Evolutionary conservation across 2,329 filamentous ascomycete species (phyloP), one percentile per base, ranked within the genome.

Genomic region (Botrytis porri): DNA sequence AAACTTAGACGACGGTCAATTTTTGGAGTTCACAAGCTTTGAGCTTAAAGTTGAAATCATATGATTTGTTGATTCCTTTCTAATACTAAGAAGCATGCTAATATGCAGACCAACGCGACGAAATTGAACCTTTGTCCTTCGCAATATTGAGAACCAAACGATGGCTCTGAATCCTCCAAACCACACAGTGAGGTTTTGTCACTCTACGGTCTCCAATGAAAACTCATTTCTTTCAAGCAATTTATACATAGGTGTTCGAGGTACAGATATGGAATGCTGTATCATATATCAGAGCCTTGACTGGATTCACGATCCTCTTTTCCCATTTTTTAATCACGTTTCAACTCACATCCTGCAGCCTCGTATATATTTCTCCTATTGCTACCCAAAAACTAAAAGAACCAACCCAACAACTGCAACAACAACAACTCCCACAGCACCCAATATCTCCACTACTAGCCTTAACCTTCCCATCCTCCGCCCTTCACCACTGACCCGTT

Each of bases 381-480:
- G n/a, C 60, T 66, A 54, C 18, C 63, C 39, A 32, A 60, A 29
- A 6, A 60, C 29, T 20, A 67, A 60, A 6, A 65, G 22, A n/a
- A 39, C 41, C 18, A 69, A 60, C 22, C 70, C 63, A 18, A 69
- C 25, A 25, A 60, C 41, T 25, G 70, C 70, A 37, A 67, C 54
- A 22, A 67, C 54, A 22, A 48, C 37, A 20, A 69, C 62, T 6
- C 70, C 70, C 5, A 69, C 16, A 43, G 10, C 63, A 43, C 70
- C 54, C 18, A 67, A 20, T n/a, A 72, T 35, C 51, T 72, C 70
- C 14, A 67, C 39, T 16, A 20, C 32, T 12, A 67, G 25, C 32
- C 63, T 45, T 18, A 48, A 22, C 48, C 54, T 61, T 32, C 64
- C 41, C 20, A 20, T 39, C 9, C 63, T 51, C 48, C 7, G 22